Evolutionary conservation across 192 early-diverging fungal species (phyloP).

Genomic region (Gaertneriomyces semiglobifer): DNA sequence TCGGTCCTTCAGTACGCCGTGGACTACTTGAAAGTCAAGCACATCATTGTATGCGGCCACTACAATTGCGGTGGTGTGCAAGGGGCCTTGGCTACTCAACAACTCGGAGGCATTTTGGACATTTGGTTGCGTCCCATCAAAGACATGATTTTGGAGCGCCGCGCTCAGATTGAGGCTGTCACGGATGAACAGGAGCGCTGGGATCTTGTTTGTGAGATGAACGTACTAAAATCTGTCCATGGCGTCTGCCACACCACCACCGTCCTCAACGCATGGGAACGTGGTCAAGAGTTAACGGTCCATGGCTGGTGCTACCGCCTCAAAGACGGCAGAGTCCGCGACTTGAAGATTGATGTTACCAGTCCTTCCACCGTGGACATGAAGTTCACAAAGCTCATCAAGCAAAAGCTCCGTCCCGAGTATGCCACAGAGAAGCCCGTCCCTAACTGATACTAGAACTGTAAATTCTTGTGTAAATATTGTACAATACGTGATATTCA

Average conservation of each 20-base stretch:
- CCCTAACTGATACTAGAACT: too few relatives aligned
- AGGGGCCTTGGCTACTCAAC: conserved; percentile 30
- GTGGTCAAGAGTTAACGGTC: conserved; percentile 62
- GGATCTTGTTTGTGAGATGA: conserved; percentile 58
- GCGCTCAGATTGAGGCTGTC: conserved; percentile 45
- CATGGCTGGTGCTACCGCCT: conserved; percentile 48
- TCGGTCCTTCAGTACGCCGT: conserved; percentile 94
- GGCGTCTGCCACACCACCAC: conserved; percentile 72
- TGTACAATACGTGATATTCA: too few relatives aligned
- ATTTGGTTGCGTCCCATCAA: conserved; percentile 88
- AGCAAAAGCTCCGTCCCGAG: not conserved
- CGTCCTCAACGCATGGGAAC: conserved; percentile 78
- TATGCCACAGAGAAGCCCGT: not conserved
- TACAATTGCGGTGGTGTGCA: conserved; percentile 48
- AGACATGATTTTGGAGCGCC: conserved; percentile 69
- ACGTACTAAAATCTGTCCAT: conserved; percentile 68
- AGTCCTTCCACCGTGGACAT: not conserved
- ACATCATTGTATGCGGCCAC: conserved; percentile 84
- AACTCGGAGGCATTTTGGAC: conserved; percentile 76
- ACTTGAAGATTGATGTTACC: conserved; percentile 11
- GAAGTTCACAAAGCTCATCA: conserved; percentile 1
- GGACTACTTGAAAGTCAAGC: conserved; percentile 84
- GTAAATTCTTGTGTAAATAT: too few relatives aligned
- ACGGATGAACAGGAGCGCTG: conserved; percentile 22
- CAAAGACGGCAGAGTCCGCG: conserved; percentile 26